A percentile compares a stretch with the other conserved stretches of the same genome.
Evolutionary conservation across 805 yeast genomes (phyloP).

Genomic region (Pichia manshurica): DNA sequence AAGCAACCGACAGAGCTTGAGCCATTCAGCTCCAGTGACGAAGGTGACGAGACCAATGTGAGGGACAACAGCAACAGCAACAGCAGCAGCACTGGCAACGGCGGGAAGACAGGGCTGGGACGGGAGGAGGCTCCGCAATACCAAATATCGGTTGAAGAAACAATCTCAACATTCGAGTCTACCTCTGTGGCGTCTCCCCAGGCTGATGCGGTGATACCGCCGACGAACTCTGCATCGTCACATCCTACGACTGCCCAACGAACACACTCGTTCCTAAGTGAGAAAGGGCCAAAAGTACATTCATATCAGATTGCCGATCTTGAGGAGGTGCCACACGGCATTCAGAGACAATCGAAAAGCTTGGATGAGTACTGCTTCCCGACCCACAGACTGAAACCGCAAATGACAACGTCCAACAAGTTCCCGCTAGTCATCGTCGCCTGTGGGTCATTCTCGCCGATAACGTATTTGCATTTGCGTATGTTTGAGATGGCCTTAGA

Average conservation of each 20-base stretch:
- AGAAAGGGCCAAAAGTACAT: conserved; percentile 37
- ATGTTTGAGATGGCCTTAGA: conserved; percentile 99
- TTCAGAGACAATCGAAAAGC: conserved; percentile 76
- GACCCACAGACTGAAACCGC: conserved; percentile 71
- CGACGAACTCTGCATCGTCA: neutral
- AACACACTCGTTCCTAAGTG: conserved; percentile 24
- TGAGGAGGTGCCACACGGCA: conserved; percentile 95
- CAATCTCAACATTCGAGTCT: neutral
- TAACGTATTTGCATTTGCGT: conserved; percentile 87
- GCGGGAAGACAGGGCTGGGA: too few species aligned
- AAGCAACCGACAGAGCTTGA: conserved; percentile 53
- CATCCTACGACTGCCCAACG: conserved; percentile 26
- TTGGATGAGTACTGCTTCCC: conserved; percentile 76
- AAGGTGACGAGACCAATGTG: conserved; percentile 19
- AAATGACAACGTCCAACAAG: conserved; percentile 66
- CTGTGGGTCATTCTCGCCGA: conserved; percentile 95
- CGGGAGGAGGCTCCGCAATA: neutral
- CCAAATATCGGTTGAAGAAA: neutral
- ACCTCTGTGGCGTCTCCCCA: too few species aligned
- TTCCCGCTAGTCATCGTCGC: conserved; percentile 92
- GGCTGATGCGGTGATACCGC: too few species aligned
- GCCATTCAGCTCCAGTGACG: conserved; percentile 49
- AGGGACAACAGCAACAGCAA: neutral
- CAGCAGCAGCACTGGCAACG: too few species aligned
- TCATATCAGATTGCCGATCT: conserved; percentile 79